phyloP scores from a whole-genome alignment of 371 early-diverging fungal genomes.

The Smittium mucronatum region DNA sequence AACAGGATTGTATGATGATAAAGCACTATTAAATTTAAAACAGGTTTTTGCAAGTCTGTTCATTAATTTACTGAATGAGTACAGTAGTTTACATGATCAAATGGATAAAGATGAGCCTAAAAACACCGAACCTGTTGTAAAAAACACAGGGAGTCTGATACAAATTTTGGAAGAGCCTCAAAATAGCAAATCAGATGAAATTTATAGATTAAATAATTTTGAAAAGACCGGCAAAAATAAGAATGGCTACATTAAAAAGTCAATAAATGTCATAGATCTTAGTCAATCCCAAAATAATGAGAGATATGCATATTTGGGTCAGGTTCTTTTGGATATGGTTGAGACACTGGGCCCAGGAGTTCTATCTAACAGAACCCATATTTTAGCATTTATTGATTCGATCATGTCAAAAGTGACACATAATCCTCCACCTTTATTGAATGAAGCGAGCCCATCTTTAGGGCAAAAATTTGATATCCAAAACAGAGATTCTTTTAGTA shows the following conservation, averaged over 20 bases:
- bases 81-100: neutral
- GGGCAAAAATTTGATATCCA: too few species aligned
- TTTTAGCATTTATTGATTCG: constrained; percentile 60
- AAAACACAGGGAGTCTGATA: neutral
- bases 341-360: constrained; percentile 49
- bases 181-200: neutral
- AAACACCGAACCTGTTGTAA: neutral
- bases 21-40: neutral
- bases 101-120: neutral
- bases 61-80: constrained; percentile 5
- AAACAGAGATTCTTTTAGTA: neutral
- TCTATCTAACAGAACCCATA: constrained; percentile 59
- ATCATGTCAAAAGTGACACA: constrained; percentile 34
- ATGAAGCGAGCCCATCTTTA: too few species aligned
- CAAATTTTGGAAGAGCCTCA: too few species aligned
- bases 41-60: constrained; percentile 1
- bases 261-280: neutral
- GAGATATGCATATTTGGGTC: constrained; percentile 16
- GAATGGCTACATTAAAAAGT: neutral
- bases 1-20: neutral
- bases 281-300: neutral
- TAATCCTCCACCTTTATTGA: constrained; percentile 3
- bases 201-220: neutral
- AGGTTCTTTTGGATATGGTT: constrained; percentile 18
- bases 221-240: neutral